Evolutionary conservation across 2,329 filamentous ascomycete species (phyloP), one percentile per base, ranked within the genome.

Genomic region (Pseudocercospora pini-densiflorae): DNA sequence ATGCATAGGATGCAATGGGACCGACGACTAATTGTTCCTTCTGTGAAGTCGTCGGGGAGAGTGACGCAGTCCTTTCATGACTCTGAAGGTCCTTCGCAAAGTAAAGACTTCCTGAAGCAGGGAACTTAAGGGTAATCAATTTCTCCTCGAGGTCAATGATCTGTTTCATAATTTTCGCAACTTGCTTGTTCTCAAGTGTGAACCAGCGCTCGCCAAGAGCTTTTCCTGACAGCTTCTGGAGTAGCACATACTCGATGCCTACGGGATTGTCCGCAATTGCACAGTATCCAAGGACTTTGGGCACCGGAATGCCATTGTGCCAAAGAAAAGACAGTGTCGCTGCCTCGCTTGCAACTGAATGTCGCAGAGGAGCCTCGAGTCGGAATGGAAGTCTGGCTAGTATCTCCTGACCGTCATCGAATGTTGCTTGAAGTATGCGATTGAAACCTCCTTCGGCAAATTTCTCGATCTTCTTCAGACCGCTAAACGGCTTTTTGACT

Each of bases 371-470:
- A 43, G 61, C 61, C n/a, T 58, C 51, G 14, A 63, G 47, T 14
- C 49, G 47, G 33, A 31, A 63, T 1, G 51, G 51, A 7, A 63
- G 36, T 14, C 61, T 36, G 24, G 24, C 51, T 9, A 63, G 33
- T 12, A 63, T 53, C 29, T 58, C 33, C 6, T 55, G 5, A 10
- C 61, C 61, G 21, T 63, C 61, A 77, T 24, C 14, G 19, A 62
- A 62, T 14, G 27, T 62, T 29, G 49, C 58, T 29, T 43, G 68
- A 51, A 80, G 78, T 0, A 77, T 59, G 2, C 77, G 74, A 64
- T 80, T 79, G 62, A 77, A 79, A 2, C 75, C 77, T 43, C 78
- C 78, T 63, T 81, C 78, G 1, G 74, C 73, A 12, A 80, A 19
- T 61, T 80, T 80, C 6, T 16, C 57, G 54, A 79, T 69, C n/a